These are phyloP conservation scores for Candida dajiaensis DNA, from an alignment of 805 yeast species.

Conservation along the genomic window DNA sequence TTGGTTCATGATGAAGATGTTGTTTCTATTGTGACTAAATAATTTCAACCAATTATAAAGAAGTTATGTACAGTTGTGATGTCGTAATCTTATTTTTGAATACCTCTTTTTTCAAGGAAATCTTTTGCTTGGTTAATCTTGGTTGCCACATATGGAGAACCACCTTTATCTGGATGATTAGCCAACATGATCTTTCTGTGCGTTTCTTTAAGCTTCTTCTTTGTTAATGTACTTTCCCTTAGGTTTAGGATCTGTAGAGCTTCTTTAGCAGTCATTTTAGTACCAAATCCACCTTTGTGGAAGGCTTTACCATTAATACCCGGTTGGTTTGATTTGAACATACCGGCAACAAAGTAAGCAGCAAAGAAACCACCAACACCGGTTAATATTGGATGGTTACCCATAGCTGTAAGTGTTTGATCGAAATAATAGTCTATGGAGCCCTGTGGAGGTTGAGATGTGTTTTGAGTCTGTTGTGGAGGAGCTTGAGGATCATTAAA, in stretches of 20 bases:
- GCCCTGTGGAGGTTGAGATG: slow-evolving; percentile 19
- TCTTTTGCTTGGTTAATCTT: slow-evolving; percentile 92
- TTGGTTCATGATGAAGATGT: slow-evolving; percentile 89
- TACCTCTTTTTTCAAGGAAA: slow-evolving; percentile 52
- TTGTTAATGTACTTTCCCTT: slow-evolving; percentile 56
- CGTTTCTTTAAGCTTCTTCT: slow-evolving; percentile 64
- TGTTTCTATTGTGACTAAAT: slow-evolving; percentile 83
- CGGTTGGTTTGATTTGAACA: slow-evolving; percentile 41
- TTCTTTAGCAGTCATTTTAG: slow-evolving; percentile 86
- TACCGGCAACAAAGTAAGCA: slow-evolving; percentile 60
- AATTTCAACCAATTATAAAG: slow-evolving; percentile 8
- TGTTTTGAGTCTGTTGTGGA: slow-evolving; percentile 19
- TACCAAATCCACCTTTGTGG: slow-evolving; percentile 83
- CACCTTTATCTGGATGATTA: slow-evolving; percentile 94
- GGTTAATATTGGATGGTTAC: slow-evolving; percentile 72
- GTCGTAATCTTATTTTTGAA: slow-evolving; percentile 13
- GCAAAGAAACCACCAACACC: slow-evolving; percentile 64
- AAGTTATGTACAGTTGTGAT: not conserved
- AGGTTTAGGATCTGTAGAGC: slow-evolving; percentile 80
- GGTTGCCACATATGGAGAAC: slow-evolving; percentile 82
- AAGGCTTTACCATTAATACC: slow-evolving; percentile 45
- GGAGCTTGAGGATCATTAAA: slow-evolving; percentile 12
- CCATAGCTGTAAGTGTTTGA: slow-evolving; percentile 49
- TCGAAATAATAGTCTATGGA: slow-evolving; percentile 61
- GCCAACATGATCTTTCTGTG: slow-evolving; percentile 82